phyloP scores from a whole-genome alignment of 495 filamentous ascomycete genomes.

The Talaromyces nanjingensis region DNA sequence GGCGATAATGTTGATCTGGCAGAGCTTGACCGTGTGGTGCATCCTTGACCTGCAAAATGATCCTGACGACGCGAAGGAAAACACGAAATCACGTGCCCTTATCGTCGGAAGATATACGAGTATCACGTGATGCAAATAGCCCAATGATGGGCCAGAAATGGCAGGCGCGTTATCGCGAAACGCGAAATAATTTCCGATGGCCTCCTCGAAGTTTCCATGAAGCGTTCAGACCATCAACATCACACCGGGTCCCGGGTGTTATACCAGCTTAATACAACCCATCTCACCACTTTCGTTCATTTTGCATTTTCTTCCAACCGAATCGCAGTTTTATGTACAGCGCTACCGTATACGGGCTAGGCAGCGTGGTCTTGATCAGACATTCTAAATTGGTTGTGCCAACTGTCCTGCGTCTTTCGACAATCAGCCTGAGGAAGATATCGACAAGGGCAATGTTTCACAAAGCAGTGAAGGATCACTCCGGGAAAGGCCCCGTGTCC shows the following conservation, averaged over 20 bases:
- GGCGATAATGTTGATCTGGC: conserved; percentile 11
- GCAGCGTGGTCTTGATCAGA: conserved; percentile 1
- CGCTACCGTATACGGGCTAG: not conserved
- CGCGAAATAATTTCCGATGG: not conserved
- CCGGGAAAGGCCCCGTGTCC: conserved; percentile 12
- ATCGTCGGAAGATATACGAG: not conserved
- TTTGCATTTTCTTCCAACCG: not conserved
- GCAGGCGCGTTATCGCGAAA: conserved; percentile 8
- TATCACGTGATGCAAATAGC: not conserved
- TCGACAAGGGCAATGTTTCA: conserved; percentile 29
- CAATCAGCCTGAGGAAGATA: not conserved
- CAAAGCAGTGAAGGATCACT: conserved; percentile 36
- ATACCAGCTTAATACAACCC: not conserved
- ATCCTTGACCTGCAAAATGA: not conserved
- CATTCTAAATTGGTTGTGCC: not conserved
- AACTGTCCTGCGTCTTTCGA: not conserved
- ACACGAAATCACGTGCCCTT: conserved; percentile 6
- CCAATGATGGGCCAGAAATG: not conserved
- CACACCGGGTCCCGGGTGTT: not conserved
- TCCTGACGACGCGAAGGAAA: not conserved
- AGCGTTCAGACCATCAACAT: not conserved
- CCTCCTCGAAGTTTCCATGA: not conserved
- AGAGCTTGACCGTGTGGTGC: not conserved
- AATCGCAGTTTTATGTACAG: conserved; percentile 1
- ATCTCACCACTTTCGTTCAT: not conserved